A percentile compares a stretch with the other conserved stretches of the same genome.
These are phyloP conservation scores for Puccinia polysora DNA, from an alignment of 1,284 basidiomycete species.

Conservation along the genomic window DNA sequence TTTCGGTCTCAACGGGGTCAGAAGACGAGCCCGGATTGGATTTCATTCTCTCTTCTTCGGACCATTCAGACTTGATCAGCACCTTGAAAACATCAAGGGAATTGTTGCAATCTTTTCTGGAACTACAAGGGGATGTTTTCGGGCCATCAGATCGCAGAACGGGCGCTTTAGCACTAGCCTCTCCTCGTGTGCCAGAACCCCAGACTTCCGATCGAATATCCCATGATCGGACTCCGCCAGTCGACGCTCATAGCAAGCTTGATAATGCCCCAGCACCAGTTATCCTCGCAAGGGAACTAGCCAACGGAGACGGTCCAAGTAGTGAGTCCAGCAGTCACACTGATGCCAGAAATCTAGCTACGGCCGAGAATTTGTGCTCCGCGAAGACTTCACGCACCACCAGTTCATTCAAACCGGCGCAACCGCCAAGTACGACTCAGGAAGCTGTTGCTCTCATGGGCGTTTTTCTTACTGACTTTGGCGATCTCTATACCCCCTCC, in stretches of 20 bases:
- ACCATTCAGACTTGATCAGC: not conserved
- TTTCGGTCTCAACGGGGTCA: slow-evolving; percentile 16
- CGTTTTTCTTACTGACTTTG: slow-evolving; percentile 21
- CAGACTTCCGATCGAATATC: too few species aligned
- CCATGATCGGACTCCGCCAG: too few species aligned
- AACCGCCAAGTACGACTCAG: not conserved
- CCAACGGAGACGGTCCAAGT: too few species aligned
- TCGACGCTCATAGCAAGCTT: too few species aligned
- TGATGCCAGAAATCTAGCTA: too few species aligned
- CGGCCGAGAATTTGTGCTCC: not conserved
- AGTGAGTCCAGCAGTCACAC: too few species aligned
- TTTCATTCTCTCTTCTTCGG: slow-evolving; percentile 1
- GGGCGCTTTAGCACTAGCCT: not conserved
- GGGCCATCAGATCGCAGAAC: not conserved
- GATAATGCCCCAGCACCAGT: too few species aligned
- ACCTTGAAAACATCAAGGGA: not conserved
- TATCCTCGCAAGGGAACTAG: too few species aligned
- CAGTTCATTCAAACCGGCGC: slow-evolving; percentile 12
- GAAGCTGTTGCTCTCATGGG: slow-evolving; percentile 22
- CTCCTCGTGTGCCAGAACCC: not conserved
- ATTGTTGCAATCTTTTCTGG: not conserved
- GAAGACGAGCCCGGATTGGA: slow-evolving; percentile 17
- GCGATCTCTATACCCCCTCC: slow-evolving; percentile 6
- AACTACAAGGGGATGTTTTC: slow-evolving; percentile 9
- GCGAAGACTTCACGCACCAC: not conserved